Percentiles rank a stretch among this genome's conserved stretches.
phyloP scores from a whole-genome alignment of 179 eudicot genomes.

The Silene noctiflora region DNA sequence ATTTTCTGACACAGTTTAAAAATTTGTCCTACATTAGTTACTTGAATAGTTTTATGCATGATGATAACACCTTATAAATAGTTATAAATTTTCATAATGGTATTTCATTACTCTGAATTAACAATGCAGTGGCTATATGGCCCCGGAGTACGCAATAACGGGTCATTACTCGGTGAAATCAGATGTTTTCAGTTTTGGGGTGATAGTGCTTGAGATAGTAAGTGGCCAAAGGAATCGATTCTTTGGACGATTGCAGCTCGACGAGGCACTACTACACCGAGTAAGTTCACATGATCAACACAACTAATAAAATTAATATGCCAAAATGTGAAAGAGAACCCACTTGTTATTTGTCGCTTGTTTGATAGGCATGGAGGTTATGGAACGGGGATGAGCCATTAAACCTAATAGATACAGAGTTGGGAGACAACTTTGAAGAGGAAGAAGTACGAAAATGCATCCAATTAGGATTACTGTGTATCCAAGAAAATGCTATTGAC shows the following conservation, averaged over 20 bases:
- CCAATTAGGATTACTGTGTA: conserved; percentile 21
- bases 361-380: conserved; percentile 25
- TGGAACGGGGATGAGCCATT: conserved; percentile 17
- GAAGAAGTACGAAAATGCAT: conserved; percentile 23
- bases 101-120: not conserved
- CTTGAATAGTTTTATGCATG: too few relatives aligned
- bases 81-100: not conserved
- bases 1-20: too few relatives aligned
- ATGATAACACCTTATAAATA: too few relatives aligned
- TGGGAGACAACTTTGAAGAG: not conserved
- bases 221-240: conserved; percentile 19
- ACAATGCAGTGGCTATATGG: conserved; percentile 27
- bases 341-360: not conserved
- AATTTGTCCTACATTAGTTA: too few relatives aligned
- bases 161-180: conserved; percentile 27
- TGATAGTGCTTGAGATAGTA: conserved; percentile 20
- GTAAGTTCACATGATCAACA: conserved; percentile 11
- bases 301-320: not conserved
- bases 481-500: conserved; percentile 20
- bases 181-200: conserved; percentile 22
- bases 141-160: conserved; percentile 16
- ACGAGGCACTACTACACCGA: conserved; percentile 24
- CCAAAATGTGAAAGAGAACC: not conserved
- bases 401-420: not conserved
- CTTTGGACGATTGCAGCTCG: conserved; percentile 15